Percentiles rank a stretch among this genome's conserved stretches.
These are phyloP conservation scores for Trichophyton mentagrophytes DNA, from an alignment of 2,329 filamentous ascomycete genomes.

Conservation along the genomic window DNA sequence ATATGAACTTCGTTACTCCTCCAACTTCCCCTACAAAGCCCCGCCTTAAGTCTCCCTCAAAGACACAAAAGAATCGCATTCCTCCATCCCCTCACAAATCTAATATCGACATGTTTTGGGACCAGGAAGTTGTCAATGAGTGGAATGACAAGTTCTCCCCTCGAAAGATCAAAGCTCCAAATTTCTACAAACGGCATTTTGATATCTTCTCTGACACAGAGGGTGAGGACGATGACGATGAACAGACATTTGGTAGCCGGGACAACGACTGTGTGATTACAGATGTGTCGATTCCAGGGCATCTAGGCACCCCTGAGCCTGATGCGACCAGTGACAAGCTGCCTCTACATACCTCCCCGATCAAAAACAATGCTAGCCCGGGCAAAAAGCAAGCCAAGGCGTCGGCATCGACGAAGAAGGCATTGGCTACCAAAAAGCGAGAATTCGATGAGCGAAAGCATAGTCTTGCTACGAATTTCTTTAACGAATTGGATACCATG, in stretches of 20 bases:
- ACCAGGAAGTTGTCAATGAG: constrained; percentile 37
- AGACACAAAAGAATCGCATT: constrained; percentile 29
- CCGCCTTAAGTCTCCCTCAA: constrained; percentile 37
- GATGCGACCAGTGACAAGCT: neutral
- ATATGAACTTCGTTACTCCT: constrained; percentile 25
- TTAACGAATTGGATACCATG: constrained; percentile 43
- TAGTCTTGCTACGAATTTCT: constrained; percentile 40
- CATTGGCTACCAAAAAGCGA: constrained; percentile 30
- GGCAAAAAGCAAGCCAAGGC: constrained; percentile 17
- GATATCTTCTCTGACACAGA: constrained; percentile 29
- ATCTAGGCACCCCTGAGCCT: neutral
- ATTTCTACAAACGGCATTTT: constrained; percentile 11
- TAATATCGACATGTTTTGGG: constrained; percentile 44
- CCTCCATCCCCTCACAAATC: constrained; percentile 40
- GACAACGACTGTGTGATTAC: constrained; percentile 28
- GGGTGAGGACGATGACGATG: constrained; percentile 17
- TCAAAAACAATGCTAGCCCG: constrained; percentile 15
- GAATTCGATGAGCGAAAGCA: constrained; percentile 44
- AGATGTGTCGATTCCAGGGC: neutral
- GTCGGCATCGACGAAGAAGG: constrained; percentile 24
- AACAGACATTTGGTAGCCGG: constrained; percentile 11
- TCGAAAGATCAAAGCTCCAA: constrained; percentile 26
- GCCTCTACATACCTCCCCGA: constrained; percentile 1
- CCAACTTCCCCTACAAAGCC: constrained; percentile 33
- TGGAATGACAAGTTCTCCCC: constrained; percentile 46